Evolutionary conservation across 345 rosid species (phyloP).

Genomic region (Excoecaria cochinchinensis): DNA sequence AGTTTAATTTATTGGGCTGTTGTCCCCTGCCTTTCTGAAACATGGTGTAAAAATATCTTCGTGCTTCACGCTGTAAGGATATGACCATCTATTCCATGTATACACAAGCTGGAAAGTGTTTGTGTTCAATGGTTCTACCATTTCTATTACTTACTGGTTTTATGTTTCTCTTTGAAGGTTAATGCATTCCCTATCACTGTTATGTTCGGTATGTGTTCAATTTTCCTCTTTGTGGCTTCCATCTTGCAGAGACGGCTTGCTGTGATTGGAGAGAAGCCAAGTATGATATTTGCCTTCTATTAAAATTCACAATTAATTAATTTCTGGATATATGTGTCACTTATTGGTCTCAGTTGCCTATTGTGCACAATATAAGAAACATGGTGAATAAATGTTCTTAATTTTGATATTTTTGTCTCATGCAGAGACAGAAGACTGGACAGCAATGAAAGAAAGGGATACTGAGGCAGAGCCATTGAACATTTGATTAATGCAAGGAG

Average conservation of each 20-base stretch:
- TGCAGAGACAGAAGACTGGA: slow-evolving; percentile 66
- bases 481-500: slow-evolving; percentile 32
- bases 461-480: slow-evolving; percentile 78
- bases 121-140: neutral
- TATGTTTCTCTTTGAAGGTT: slow-evolving; percentile 47
- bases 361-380: neutral
- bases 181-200: slow-evolving; percentile 86
- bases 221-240: slow-evolving; percentile 88
- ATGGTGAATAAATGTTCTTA: neutral
- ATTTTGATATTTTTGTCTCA: neutral
- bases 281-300: neutral
- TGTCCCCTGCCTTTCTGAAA: neutral
- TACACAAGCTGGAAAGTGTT: neutral
- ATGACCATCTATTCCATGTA: neutral
- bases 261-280: slow-evolving; percentile 51
- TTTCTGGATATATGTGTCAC: neutral
- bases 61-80: neutral
- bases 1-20: neutral
- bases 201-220: slow-evolving; percentile 97
- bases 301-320: neutral
- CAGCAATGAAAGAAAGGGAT: slow-evolving; percentile 51
- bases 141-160: slow-evolving; percentile 12
- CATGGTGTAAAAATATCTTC: neutral
- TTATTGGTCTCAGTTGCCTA: neutral
- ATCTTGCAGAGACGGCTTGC: slow-evolving; percentile 77